Percentiles rank a stretch among this genome's conserved stretches.
These are phyloP conservation scores for Meyerozyma carpophila DNA, from an alignment of 1,139 yeast genomes.

Conservation along the genomic window DNA sequence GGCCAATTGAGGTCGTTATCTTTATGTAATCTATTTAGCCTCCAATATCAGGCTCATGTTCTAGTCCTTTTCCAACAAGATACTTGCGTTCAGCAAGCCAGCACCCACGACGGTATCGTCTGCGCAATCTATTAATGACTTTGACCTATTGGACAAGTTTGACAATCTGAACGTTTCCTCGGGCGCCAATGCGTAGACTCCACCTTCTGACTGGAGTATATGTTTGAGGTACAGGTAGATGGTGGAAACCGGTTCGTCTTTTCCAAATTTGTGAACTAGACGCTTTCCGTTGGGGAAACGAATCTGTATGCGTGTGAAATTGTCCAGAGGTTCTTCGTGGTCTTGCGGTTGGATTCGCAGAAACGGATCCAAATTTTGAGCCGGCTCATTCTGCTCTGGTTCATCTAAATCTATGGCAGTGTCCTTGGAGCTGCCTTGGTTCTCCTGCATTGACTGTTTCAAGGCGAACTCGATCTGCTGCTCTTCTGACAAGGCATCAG, in stretches of 20 bases:
- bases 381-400: slow-evolving; percentile 2
- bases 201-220: slow-evolving; percentile 45
- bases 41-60: neutral
- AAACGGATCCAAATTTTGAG: slow-evolving; percentile 20
- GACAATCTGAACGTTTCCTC: slow-evolving; percentile 45
- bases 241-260: slow-evolving; percentile 44
- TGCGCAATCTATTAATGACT: slow-evolving; percentile 57
- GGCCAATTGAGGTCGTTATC: neutral
- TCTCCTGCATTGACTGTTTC: slow-evolving; percentile 50
- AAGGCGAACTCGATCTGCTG: slow-evolving; percentile 80
- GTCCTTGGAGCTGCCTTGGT: slow-evolving; percentile 19
- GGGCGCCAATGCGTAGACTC: slow-evolving; percentile 42
- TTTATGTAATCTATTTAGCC: neutral
- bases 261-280: slow-evolving; percentile 64
- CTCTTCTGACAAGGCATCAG: slow-evolving; percentile 68
- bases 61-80: slow-evolving; percentile 53
- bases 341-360: slow-evolving; percentile 42
- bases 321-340: slow-evolving; percentile 55
- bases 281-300: slow-evolving; percentile 85
- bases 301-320: slow-evolving; percentile 75
- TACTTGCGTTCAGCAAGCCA: slow-evolving; percentile 75
- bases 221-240: slow-evolving; percentile 46
- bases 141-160: slow-evolving; percentile 59
- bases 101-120: slow-evolving; percentile 65
- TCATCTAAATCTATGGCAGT: slow-evolving; percentile 22